Evolutionary conservation across 441 rosid genomes (phyloP), one percentile per base, ranked within the genome.

Genomic region (Sinapis alba): DNA sequence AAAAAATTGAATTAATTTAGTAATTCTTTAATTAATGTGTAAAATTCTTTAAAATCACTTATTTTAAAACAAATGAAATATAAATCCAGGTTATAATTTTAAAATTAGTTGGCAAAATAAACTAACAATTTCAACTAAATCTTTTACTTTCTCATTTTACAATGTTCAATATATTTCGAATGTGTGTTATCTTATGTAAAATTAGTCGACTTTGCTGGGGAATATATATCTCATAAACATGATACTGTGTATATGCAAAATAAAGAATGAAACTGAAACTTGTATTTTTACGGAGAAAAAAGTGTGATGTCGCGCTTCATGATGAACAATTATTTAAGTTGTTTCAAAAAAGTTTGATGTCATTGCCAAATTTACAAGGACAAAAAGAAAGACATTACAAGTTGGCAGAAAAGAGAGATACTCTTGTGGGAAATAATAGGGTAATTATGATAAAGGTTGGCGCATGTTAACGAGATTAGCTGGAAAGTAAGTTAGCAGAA

Each of bases 401-500:
- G 77, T 78, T 72, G 80, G 77, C 62, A 8, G 30, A 18, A 38
- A 54, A 27, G 0, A 41, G 51, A 53, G 0, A 26, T 34, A 41
- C 12, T 41, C 47, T 41, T 41, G 28, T 41, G 47, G 47, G n/a
- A 41, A 41, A 41, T 41, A 41, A 12, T 12, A 41, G 47, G 47
- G 47, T 41, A 41, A 12, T 13, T 15, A 41, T 41, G 32, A 43
- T 43, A 43, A 43, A 43, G 16, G 20, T 13, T 6, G 6, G 72
- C 50, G 75, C 34, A 77, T 13, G 43, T 57, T 77, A 77, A 47
- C 28, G 34, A 47, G 32, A 47, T 21, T n/a, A 58, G 56, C 45
- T 47, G 72, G 18, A 64, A 77, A 71, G 70, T 56, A 76, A 56
- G 64, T 53, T 75, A 68, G 78, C 72, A 32, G 9, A 19, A 51